Evolutionary conservation across 2,329 filamentous ascomycete species (phyloP).

Genomic region (Didymella pinodella): DNA sequence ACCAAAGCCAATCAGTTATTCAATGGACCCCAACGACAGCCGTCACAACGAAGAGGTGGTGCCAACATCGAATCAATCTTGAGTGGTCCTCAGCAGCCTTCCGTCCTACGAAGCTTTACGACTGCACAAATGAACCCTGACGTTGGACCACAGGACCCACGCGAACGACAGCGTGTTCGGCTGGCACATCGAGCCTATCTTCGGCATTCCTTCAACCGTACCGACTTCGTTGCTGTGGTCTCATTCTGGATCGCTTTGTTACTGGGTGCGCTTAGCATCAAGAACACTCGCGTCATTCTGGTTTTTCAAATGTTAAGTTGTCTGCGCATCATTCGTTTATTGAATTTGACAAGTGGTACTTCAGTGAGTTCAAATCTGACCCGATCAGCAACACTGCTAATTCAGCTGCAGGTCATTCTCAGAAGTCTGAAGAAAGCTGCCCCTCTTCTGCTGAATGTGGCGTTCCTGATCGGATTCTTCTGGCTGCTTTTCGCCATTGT

Average conservation of each 20-base stretch:
- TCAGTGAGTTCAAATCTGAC: slow-evolving; percentile 66
- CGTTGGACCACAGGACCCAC: slow-evolving; percentile 64
- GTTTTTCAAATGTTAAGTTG: slow-evolving; percentile 97
- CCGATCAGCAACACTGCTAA: slow-evolving; percentile 8
- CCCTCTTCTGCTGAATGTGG: slow-evolving; percentile 88
- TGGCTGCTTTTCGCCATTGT: slow-evolving; percentile 98
- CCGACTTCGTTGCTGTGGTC: slow-evolving; percentile 94
- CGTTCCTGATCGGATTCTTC: slow-evolving; percentile 94
- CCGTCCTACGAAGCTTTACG: slow-evolving; percentile 80
- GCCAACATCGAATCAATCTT: slow-evolving; percentile 42
- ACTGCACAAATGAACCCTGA: slow-evolving; percentile 68
- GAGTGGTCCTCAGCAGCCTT: slow-evolving; percentile 59
- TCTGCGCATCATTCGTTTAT: slow-evolving; percentile 87
- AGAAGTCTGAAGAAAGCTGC: slow-evolving; percentile 95
- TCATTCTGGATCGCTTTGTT: slow-evolving; percentile 92
- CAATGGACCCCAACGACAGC: slow-evolving; percentile 74
- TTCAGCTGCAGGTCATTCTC: slow-evolving; percentile 75
- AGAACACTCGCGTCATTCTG: slow-evolving; percentile 76
- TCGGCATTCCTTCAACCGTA: slow-evolving; percentile 91
- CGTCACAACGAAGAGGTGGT: slow-evolving; percentile 65
- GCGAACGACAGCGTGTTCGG: slow-evolving; percentile 82
- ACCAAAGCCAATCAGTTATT: slow-evolving; percentile 83
- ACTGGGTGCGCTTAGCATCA: slow-evolving; percentile 73
- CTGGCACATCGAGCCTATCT: slow-evolving; percentile 91
- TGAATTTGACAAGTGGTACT: slow-evolving; percentile 91